A percentile compares a stretch with the other conserved stretches of the same genome.
Evolutionary conservation across 2,329 filamentous ascomycete species (phyloP).

Genomic region (Pyrenophora tritici-repentis): DNA sequence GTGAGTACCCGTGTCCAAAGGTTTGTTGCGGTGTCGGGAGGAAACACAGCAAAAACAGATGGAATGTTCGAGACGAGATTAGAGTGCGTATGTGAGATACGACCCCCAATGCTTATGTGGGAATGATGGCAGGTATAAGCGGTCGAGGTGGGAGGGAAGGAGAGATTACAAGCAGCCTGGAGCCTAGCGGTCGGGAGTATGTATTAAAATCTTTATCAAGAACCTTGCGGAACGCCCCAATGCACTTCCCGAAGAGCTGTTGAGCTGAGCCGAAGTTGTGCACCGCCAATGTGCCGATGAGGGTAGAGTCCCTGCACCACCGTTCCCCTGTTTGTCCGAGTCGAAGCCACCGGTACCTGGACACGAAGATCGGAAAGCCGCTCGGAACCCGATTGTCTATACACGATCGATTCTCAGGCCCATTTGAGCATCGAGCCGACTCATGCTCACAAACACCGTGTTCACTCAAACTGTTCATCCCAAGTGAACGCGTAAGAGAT

Average conservation of each 20-base stretch:
- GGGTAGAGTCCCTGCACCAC: conserved; percentile 25
- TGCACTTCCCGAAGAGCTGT: conserved; percentile 41
- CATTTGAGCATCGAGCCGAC: not conserved
- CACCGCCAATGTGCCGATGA: conserved; percentile 38
- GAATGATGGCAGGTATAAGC: conserved; percentile 3
- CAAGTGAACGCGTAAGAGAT: not conserved
- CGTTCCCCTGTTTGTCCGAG: conserved; percentile 23
- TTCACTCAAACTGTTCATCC: not conserved
- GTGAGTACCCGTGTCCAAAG: conserved; percentile 2
- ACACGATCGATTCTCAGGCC: not conserved
- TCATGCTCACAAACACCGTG: not conserved
- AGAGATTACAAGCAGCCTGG: conserved; percentile 4
- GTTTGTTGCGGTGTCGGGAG: conserved; percentile 18
- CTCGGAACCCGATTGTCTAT: conserved; percentile 17
- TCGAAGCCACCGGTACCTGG: conserved; percentile 14
- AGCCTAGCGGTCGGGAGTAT: conserved; percentile 2
- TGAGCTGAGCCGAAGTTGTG: conserved; percentile 39
- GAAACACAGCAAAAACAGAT: conserved; percentile 26
- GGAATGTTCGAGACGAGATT: not conserved
- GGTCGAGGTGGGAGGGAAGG: conserved; percentile 13
- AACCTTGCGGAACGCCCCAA: conserved; percentile 31
- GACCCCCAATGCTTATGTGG: conserved; percentile 7
- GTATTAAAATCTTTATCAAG: conserved; percentile 35
- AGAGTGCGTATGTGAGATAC: conserved; percentile 14
- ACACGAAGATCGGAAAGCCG: conserved; percentile 17